Evolutionary conservation across 148 eudicot genomes (phyloP).

Genomic region (Hydrangea macrophylla): DNA sequence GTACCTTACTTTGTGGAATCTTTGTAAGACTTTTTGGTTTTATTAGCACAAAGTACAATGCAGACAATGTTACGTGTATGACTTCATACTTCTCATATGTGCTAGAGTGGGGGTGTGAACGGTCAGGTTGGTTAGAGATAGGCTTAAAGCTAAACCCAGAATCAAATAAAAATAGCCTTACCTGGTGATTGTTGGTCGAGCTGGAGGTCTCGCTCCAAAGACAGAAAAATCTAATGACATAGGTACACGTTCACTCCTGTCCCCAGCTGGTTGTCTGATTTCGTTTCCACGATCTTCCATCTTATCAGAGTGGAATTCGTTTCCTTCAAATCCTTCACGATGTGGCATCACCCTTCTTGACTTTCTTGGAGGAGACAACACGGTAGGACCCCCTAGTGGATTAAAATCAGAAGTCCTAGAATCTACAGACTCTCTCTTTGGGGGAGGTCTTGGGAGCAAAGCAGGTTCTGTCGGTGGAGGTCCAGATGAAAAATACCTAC

Average conservation of each 20-base stretch:
- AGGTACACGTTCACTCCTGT: conserved; percentile 57
- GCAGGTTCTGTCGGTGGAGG: conserved; percentile 85
- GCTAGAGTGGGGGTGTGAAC: too few relatives aligned
- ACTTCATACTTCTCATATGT: too few relatives aligned
- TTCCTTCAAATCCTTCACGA: conserved; percentile 67
- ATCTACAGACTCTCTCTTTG: conserved; percentile 51
- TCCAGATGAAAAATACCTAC: conserved; percentile 78
- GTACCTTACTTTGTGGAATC: too few relatives aligned
- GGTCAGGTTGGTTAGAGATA: too few relatives aligned
- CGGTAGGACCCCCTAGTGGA: conserved; percentile 77
- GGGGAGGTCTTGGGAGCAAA: conserved; percentile 77
- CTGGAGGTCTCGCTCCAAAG: conserved; percentile 69
- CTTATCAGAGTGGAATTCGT: conserved; percentile 44
- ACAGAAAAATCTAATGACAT: conserved; percentile 89
- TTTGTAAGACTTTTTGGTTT: too few relatives aligned
- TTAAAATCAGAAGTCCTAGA: conserved; percentile 49
- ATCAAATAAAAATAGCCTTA: conserved; percentile 19
- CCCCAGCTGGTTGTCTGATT: conserved; percentile 44
- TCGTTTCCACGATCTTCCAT: conserved; percentile 53
- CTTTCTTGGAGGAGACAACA: conserved; percentile 92
- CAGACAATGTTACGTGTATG: too few relatives aligned
- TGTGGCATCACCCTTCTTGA: conserved; percentile 82
- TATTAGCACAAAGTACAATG: too few relatives aligned
- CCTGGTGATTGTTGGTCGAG: conserved; percentile 95
- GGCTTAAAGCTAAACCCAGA: too few relatives aligned